A percentile compares a stretch with the other conserved stretches of the same genome.
phyloP scores from a whole-genome alignment of 148 eudicot species.

The Talinum fruticosum region DNA sequence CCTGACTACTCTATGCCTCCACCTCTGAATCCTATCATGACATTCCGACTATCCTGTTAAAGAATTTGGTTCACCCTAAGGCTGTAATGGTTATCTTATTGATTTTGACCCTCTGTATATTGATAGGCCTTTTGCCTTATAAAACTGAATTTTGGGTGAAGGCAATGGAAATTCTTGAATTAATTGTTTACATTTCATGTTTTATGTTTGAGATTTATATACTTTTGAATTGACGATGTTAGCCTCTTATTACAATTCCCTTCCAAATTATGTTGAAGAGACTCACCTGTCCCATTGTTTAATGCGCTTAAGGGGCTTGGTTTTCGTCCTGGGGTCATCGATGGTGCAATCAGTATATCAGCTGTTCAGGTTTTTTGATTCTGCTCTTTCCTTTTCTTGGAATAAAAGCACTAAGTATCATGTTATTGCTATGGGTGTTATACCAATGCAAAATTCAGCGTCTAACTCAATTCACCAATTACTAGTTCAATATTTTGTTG shows the following conservation, averaged over 20 bases:
- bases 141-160: too few species aligned
- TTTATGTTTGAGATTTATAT: not conserved
- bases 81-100: too few species aligned
- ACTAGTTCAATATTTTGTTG: not conserved
- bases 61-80: too few species aligned
- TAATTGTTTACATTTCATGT: not conserved
- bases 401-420: not conserved
- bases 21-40: too few species aligned
- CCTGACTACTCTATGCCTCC: too few species aligned
- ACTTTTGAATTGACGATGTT: not conserved
- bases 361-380: conserved; percentile 79
- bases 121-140: too few species aligned
- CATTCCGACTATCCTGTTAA: too few species aligned
- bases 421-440: not conserved
- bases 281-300: conserved; percentile 11
- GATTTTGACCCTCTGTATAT: too few species aligned
- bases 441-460: not conserved
- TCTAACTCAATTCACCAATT: not conserved
- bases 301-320: conserved; percentile 66
- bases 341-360: conserved; percentile 96
- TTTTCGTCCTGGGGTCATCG: conserved; percentile 77
- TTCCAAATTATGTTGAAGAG: not conserved
- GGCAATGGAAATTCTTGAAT: too few species aligned
- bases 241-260: not conserved
- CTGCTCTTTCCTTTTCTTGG: not conserved